Evolutionary conservation across 1,284 basidiomycete species (phyloP).

Genomic region (Marasmius tenuissimus): DNA sequence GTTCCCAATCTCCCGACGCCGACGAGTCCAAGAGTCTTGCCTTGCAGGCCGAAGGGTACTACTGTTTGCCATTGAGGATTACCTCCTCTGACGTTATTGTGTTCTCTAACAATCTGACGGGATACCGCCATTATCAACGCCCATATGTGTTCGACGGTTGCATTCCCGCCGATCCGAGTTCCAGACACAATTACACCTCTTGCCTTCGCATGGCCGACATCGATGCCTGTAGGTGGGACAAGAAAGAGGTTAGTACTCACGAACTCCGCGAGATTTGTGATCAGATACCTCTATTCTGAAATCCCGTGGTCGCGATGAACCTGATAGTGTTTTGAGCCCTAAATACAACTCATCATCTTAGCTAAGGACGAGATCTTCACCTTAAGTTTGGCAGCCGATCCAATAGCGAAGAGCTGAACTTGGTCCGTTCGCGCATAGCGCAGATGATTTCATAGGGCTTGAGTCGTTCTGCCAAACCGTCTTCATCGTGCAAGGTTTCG

Average conservation of each 20-base stretch:
- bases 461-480: conserved; percentile 48
- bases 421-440: conserved; percentile 68
- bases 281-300: conserved; percentile 36
- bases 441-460: conserved; percentile 57
- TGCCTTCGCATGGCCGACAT: conserved; percentile 42
- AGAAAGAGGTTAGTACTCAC: background rate
- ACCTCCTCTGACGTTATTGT: conserved; percentile 46
- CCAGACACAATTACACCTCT: conserved; percentile 59
- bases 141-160: conserved; percentile 65
- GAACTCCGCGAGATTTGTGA: background rate
- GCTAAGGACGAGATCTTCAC: conserved; percentile 2
- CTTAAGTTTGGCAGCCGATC: conserved; percentile 54
- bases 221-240: conserved; percentile 34
- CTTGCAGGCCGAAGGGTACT: conserved; percentile 51
- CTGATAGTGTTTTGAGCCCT: conserved; percentile 17
- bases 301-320: conserved; percentile 60
- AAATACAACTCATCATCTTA: background rate
- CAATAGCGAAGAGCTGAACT: conserved; percentile 48
- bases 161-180: conserved; percentile 44
- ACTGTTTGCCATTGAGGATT: conserved; percentile 57
- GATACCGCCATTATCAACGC: conserved; percentile 60
- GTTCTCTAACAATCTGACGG: conserved; percentile 50
- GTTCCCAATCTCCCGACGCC: conserved; percentile 59
- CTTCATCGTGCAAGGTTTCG: conserved; percentile 52
- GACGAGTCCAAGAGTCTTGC: conserved; percentile 57